Conservation (phyloP, 169 alveolate species). For the Cryptosporidium bovis region DNA sequence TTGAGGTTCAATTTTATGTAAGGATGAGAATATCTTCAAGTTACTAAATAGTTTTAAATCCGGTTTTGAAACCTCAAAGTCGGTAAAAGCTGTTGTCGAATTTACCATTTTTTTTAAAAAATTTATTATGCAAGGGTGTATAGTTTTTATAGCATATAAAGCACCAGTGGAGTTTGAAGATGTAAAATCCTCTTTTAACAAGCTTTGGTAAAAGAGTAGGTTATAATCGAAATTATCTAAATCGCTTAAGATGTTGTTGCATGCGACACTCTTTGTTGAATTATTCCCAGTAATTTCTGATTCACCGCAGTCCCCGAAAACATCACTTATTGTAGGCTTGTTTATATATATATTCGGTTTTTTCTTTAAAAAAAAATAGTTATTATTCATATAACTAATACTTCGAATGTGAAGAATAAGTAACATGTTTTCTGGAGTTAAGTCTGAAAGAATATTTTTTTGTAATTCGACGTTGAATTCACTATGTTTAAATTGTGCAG, state of each 20-base stretch:
- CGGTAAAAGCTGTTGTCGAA: slow-evolving; percentile 5
- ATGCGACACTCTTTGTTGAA: not conserved
- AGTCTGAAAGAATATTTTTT: not conserved
- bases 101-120: not conserved
- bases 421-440: slow-evolving; percentile 46
- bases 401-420: not conserved
- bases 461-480: slow-evolving; percentile 16
- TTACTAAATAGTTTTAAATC: slow-evolving; percentile 4
- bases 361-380: not conserved
- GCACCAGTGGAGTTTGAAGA: slow-evolving; percentile 9
- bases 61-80: slow-evolving; percentile 34
- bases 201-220: not conserved
- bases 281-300: not conserved
- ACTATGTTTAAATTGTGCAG: slow-evolving; percentile 10
- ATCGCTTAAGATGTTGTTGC: not conserved
- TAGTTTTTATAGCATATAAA: slow-evolving; percentile 7
- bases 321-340: not conserved
- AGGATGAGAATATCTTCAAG: not conserved
- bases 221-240: slow-evolving; percentile 2
- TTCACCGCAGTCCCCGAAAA: not conserved
- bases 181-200: not conserved
- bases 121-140: slow-evolving; percentile 5
- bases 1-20: slow-evolving; percentile 4
- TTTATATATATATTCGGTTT: not conserved
- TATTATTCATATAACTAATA: not conserved